Conservation (phyloP, 225 moss, liverwort and hornwort species). For the Climacium dendroides region DNA sequence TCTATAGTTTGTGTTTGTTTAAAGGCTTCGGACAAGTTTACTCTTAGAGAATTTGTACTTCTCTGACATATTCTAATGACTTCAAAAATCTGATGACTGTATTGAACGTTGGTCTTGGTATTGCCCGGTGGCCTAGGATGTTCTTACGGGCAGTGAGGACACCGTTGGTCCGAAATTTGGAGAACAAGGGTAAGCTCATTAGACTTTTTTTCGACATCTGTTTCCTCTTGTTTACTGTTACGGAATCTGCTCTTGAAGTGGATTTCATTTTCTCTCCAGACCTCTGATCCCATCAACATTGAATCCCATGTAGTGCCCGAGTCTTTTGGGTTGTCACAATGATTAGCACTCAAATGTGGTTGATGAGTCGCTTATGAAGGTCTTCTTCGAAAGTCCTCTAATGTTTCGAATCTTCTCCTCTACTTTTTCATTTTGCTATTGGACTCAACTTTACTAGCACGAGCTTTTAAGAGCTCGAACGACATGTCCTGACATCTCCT, state of each 20-base stretch:
- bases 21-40: not conserved
- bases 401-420: not conserved
- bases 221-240: not conserved
- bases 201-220: not conserved
- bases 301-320: not conserved
- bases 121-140: slow-evolving; percentile 40
- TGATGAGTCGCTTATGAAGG: not conserved
- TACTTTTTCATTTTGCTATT: not conserved
- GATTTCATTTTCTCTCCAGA: not conserved
- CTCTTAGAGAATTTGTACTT: not conserved
- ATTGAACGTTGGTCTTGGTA: slow-evolving; percentile 1
- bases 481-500: not conserved
- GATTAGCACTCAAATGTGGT: not conserved
- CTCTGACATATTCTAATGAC: not conserved
- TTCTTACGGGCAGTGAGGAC: slow-evolving; percentile 49
- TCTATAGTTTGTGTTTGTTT: not conserved
- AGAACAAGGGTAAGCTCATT: slow-evolving; percentile 53
- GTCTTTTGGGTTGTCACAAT: not conserved
- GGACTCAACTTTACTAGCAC: not conserved
- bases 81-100: not conserved
- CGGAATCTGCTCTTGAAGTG: not conserved
- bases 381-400: not conserved
- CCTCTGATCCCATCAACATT: not conserved
- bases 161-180: slow-evolving; percentile 18
- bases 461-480: not conserved